These are phyloP conservation scores for Diaporthe destruens DNA, from an alignment of 2,329 filamentous ascomycete species.

Conservation along the genomic window DNA sequence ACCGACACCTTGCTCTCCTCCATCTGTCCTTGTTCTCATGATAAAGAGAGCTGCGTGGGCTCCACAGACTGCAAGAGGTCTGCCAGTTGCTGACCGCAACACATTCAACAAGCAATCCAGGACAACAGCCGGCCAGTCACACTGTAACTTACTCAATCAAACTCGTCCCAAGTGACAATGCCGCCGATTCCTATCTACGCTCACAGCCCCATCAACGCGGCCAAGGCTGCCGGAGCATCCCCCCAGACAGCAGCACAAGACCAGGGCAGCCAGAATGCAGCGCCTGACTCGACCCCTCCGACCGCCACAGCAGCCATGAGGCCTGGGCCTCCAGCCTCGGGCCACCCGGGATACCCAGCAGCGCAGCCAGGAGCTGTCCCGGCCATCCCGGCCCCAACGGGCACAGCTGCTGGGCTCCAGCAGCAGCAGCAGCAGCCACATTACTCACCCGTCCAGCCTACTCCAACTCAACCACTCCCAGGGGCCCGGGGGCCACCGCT, in stretches of 20 bases:
- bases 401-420: conserved; percentile 44
- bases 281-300: conserved; percentile 43
- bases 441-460: conserved; percentile 55
- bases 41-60: neutral
- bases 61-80: conserved; percentile 1
- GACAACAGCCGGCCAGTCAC: neutral
- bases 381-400: conserved; percentile 59
- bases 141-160: neutral
- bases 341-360: conserved; percentile 50
- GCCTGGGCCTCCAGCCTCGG: conserved; percentile 41
- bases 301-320: conserved; percentile 48
- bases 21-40: neutral
- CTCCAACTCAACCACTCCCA: conserved; percentile 55
- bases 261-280: conserved; percentile 44
- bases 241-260: conserved; percentile 57
- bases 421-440: conserved; percentile 44
- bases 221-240: conserved; percentile 64
- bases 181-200: conserved; percentile 72
- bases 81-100: neutral
- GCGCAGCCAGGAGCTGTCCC: conserved; percentile 63
- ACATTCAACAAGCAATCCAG: neutral
- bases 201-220: conserved; percentile 69
- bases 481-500: conserved; percentile 59
- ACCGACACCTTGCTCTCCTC: neutral
- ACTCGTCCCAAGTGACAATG: conserved; percentile 56